Base-by-base conservation (phyloP, 441 rosid species). In the Adansonia rubrostipa region DNA sequence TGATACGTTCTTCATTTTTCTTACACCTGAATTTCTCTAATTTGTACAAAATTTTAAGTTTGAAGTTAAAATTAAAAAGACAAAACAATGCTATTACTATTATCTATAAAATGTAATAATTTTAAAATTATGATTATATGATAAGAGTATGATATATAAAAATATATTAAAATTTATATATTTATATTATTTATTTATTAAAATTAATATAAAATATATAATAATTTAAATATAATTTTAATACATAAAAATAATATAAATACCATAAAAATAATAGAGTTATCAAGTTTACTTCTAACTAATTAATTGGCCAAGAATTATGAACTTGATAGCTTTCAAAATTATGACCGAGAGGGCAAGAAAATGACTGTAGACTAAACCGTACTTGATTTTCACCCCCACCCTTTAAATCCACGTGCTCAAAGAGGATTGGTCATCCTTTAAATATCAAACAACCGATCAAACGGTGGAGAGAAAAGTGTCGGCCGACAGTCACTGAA, bases 401-500 rank as follows among this genome's bases (percentile, higher is more conserved):
- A 6, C 36, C 4, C 47, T 47, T 36, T 1, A 9, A 47, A 47
- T 19, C 19, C 68, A 70, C 60, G 58, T 70, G 74, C 42, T 48
- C n/a, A 3, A 28, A 72, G 48, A 10, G 4, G 64, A 72, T 24
- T 72, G 28, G 63, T 50, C 40, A 11, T 20, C 5, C 19, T 48
- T 48, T 70, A 11, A 24, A 22, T 20, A 10, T 11, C 74, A 24
- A 50, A 2, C 51, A 66, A 2, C 2, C 11, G 36, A 68, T 47
- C 17, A 4, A n/a, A 69, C 40, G 74, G 44, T 20, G 36, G 4
- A 70, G 74, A 8, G 44, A 48, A 2, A 0, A 22, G 44, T 24
- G 8, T 70, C 14, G 19, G 74, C 74, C 44, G 20, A 69, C 73
- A 22, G 74, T 48, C 40, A 48, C 57, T 70, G 0, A 47, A 70